A percentile compares a stretch with the other conserved stretches of the same genome.
phyloP scores from a whole-genome alignment of 75 land plant genomes.

The Ceratopteris richardii region DNA sequence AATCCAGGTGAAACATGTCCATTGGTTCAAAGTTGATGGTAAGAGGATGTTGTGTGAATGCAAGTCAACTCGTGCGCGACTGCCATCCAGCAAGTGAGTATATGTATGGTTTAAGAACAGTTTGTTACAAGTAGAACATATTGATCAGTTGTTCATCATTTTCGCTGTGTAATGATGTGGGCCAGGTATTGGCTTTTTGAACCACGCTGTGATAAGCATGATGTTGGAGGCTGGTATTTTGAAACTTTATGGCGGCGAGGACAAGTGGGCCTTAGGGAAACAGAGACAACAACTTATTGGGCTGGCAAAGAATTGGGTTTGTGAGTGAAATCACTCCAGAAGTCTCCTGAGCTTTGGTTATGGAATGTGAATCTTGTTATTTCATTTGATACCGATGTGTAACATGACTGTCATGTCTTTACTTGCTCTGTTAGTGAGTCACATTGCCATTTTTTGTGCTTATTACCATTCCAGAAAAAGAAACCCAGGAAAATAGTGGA shows the following conservation, averaged over 20 bases:
- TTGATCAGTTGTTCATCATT: neutral
- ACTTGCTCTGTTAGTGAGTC: too few species aligned
- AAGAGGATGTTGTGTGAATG: conserved; percentile 71
- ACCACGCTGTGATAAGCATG: conserved; percentile 72
- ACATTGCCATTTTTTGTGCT: too few species aligned
- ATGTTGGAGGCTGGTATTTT: conserved; percentile 93
- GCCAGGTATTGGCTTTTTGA: conserved; percentile 84
- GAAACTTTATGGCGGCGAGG: conserved; percentile 51
- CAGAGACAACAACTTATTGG: neutral
- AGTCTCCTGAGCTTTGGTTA: neutral
- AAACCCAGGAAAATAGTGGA: too few species aligned
- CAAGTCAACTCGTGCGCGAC: conserved; percentile 63
- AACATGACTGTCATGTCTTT: too few species aligned
- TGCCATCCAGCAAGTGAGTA: conserved; percentile 79
- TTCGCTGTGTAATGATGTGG: neutral
- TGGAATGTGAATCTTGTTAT: too few species aligned
- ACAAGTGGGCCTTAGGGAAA: neutral
- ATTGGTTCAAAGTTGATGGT: conserved; percentile 60
- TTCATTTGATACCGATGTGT: too few species aligned
- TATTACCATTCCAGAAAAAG: too few species aligned
- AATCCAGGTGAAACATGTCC: conserved; percentile 73
- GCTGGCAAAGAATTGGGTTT: conserved; percentile 1
- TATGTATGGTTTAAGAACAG: neutral
- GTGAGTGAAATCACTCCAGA: neutral
- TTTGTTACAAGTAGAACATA: neutral